Conservation (phyloP, 164 flowering plant genomes). For the Chloranthus sessilifolius region DNA sequence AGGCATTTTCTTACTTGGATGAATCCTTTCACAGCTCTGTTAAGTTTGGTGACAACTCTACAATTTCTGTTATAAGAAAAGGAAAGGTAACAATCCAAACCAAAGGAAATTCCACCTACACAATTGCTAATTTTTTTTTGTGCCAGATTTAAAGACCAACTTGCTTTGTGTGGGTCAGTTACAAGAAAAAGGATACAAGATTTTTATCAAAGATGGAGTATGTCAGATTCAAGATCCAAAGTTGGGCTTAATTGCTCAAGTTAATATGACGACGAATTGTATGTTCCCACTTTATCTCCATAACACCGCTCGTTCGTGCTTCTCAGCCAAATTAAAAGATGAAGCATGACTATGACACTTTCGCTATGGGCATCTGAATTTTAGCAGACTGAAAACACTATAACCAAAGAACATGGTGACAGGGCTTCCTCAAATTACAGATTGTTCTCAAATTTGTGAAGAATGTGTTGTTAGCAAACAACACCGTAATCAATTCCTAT, state of each 20-base stretch:
- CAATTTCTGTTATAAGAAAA: constrained; percentile 1
- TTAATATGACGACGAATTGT: constrained; percentile 5
- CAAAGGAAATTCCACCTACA: not conserved
- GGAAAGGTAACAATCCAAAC: not conserved
- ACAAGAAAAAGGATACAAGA: constrained; percentile 5
- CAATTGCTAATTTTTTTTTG: constrained; percentile 1
- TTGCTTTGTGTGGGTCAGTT: not conserved
- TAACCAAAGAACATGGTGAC: constrained; percentile 14
- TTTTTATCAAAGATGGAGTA: constrained; percentile 7
- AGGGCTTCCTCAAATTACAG: too few relatives aligned
- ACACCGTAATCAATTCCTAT: too few relatives aligned
- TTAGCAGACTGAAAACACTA: constrained; percentile 9
- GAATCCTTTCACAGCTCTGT: not conserved
- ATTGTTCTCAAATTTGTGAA: not conserved
- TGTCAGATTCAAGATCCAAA: constrained; percentile 10
- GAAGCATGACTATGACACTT: constrained; percentile 16
- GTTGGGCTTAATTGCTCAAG: constrained; percentile 15
- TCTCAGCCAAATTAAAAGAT: constrained; percentile 1
- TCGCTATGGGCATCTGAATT: constrained; percentile 7
- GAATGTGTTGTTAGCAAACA: not conserved
- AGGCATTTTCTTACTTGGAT: not conserved
- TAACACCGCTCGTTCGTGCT: constrained; percentile 5
- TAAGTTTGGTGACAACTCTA: not conserved
- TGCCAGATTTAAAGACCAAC: not conserved
- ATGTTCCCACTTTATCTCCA: constrained; percentile 11